Evolutionary conservation across 495 filamentous ascomycete species (phyloP).

Genomic region (Margaritispora aquatica): DNA sequence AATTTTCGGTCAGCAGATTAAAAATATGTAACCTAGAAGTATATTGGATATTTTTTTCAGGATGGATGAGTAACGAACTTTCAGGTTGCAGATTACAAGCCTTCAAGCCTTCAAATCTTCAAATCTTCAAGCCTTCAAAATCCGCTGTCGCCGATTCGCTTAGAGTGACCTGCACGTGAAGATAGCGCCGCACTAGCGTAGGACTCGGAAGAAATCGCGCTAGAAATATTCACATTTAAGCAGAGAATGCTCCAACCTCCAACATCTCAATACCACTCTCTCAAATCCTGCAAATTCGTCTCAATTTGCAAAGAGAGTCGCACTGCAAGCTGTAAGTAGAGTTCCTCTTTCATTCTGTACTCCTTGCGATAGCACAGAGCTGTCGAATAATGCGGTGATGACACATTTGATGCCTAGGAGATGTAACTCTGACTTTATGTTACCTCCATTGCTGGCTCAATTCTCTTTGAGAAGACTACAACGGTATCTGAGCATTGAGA

Average conservation of each 20-base stretch:
- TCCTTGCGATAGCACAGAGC: background rate
- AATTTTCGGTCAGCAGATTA: too few relatives aligned
- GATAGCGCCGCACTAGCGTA: background rate
- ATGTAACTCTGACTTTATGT: conserved; percentile 66
- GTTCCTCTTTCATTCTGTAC: conserved; percentile 7
- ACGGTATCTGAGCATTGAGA: conserved; percentile 89
- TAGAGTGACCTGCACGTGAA: conserved; percentile 3
- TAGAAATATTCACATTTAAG: conserved; percentile 7
- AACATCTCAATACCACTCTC: background rate
- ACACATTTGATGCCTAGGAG: conserved; percentile 53
- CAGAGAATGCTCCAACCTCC: conserved; percentile 4
- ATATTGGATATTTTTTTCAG: background rate
- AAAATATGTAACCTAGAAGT: too few relatives aligned
- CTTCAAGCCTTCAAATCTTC: too few relatives aligned
- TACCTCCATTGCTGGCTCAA: conserved; percentile 65
- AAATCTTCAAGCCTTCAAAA: background rate
- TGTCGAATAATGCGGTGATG: conserved; percentile 45
- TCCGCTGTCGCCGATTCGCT: background rate
- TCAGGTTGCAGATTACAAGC: too few relatives aligned
- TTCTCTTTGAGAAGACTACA: conserved; percentile 75
- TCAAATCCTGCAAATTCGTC: background rate
- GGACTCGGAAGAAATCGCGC: conserved; percentile 8
- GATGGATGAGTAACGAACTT: too few relatives aligned
- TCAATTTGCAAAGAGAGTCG: conserved; percentile 9
- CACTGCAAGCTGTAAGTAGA: conserved; percentile 23